Conservation (phyloP, 371 early-diverging fungal species). For the Mortierella sp. region DNA sequence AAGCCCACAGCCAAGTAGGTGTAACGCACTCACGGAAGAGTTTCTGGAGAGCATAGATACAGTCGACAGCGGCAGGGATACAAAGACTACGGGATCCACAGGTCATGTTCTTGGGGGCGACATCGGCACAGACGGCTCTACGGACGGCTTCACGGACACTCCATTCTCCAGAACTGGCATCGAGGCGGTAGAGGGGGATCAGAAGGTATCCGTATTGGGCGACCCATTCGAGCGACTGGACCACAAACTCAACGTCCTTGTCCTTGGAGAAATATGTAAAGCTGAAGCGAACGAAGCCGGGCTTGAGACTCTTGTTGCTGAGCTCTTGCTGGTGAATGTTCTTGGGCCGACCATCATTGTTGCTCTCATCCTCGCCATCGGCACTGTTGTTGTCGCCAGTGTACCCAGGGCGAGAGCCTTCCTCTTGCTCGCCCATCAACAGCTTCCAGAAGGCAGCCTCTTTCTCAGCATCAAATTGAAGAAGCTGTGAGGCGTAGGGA, state of each 20-base stretch:
- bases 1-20: not conserved
- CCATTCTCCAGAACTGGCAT: constrained; percentile 33
- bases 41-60: constrained; percentile 13
- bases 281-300: constrained; percentile 44
- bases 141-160: constrained; percentile 30
- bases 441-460: constrained; percentile 42
- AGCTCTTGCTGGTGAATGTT: constrained; percentile 40
- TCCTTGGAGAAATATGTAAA: constrained; percentile 41
- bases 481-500: constrained; percentile 35
- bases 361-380: not conserved
- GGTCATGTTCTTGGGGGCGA: constrained; percentile 7
- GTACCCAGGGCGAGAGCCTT: constrained; percentile 3
- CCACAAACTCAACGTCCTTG: constrained; percentile 41
- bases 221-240: constrained; percentile 38
- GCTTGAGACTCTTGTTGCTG: constrained; percentile 35
- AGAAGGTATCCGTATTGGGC: constrained; percentile 42
- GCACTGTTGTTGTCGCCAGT: not conserved
- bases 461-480: constrained; percentile 27
- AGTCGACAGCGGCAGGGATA: constrained; percentile 27
- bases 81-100: constrained; percentile 10
- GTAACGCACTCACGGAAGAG: constrained; percentile 19
- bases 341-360: not conserved
- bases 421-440: constrained; percentile 23
- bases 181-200: constrained; percentile 31
- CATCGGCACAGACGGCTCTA: constrained; percentile 15